These are phyloP conservation scores for Penicillium cosmopolitanum DNA, from an alignment of 495 filamentous ascomycete genomes.

Conservation along the genomic window DNA sequence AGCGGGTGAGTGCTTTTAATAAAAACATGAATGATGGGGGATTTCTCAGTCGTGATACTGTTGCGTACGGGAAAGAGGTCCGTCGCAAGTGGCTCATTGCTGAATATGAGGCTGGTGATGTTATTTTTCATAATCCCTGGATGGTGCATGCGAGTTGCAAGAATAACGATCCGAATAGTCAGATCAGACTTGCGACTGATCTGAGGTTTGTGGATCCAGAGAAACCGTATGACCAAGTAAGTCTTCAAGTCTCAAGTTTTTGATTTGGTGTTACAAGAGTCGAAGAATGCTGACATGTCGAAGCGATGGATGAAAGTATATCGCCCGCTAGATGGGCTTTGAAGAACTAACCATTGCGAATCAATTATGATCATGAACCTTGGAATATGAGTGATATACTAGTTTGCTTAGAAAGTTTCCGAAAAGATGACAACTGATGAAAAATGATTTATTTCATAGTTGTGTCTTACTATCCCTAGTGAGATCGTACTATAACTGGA, in stretches of 20 bases:
- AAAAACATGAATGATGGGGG: slow-evolving; percentile 10
- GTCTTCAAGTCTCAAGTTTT: neutral
- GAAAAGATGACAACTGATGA: no score
- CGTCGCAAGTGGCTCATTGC: slow-evolving; percentile 17
- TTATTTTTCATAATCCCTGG: slow-evolving; percentile 59
- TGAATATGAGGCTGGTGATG: slow-evolving; percentile 57
- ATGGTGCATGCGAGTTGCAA: slow-evolving; percentile 51
- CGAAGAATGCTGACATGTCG: neutral
- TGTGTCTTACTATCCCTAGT: no score
- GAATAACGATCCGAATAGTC: slow-evolving; percentile 50
- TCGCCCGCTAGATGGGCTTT: slow-evolving; percentile 29
- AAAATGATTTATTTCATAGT: no score
- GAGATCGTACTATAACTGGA: no score
- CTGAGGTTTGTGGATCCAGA: slow-evolving; percentile 33
- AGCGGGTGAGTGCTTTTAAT: slow-evolving; percentile 6
- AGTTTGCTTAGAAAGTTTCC: no score
- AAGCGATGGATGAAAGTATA: slow-evolving; percentile 34
- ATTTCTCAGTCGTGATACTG: slow-evolving; percentile 15
- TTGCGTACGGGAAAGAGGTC: slow-evolving; percentile 3
- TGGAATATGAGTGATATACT: no score
- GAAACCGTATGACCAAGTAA: slow-evolving; percentile 18
- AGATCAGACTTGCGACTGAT: slow-evolving; percentile 55
- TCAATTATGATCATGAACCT: no score
- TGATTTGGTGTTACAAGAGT: neutral
- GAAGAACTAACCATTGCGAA: neutral